Percentiles rank a stretch among this genome's conserved stretches.
Conservation (phyloP, 768 basidiomycete species). For the Fomitopsis serialis region DNA sequence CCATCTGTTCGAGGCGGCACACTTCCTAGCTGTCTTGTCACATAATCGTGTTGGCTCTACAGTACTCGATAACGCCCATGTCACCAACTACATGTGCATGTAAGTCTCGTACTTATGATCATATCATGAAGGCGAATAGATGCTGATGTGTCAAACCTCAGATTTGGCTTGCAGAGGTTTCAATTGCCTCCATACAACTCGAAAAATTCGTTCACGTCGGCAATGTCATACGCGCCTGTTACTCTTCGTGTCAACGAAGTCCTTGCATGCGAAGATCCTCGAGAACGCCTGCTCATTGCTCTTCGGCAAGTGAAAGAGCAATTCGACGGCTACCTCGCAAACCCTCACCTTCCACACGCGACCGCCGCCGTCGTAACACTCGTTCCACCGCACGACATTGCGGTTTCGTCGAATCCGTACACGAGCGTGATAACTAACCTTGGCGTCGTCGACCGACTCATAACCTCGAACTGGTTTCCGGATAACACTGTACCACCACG, state of each 20-base stretch:
- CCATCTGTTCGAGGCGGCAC: background rate
- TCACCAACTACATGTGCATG: background rate
- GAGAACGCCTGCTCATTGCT: background rate
- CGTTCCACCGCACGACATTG: background rate
- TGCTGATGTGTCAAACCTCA: too few relatives aligned
- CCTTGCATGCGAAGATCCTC: too few relatives aligned
- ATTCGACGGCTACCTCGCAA: background rate
- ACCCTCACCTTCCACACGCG: background rate
- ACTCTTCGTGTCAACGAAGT: background rate
- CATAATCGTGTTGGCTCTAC: background rate
- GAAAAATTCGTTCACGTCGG: background rate
- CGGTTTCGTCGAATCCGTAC: background rate
- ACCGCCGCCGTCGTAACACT: background rate
- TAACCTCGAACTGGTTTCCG: background rate
- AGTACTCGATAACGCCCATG: background rate
- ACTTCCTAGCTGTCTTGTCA: background rate
- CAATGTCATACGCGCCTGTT: background rate
- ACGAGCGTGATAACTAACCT: background rate
- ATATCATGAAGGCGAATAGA: too few relatives aligned
- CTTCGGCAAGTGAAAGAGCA: background rate
- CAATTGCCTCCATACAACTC: background rate
- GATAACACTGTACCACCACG: background rate
- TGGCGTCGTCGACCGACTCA: constrained; percentile 1
- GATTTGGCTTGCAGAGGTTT: background rate
- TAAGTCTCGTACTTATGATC: background rate